These are phyloP conservation scores for Magnolia kwangsiensis DNA, from an alignment of 164 flowering plant genomes.

Conservation along the genomic window DNA sequence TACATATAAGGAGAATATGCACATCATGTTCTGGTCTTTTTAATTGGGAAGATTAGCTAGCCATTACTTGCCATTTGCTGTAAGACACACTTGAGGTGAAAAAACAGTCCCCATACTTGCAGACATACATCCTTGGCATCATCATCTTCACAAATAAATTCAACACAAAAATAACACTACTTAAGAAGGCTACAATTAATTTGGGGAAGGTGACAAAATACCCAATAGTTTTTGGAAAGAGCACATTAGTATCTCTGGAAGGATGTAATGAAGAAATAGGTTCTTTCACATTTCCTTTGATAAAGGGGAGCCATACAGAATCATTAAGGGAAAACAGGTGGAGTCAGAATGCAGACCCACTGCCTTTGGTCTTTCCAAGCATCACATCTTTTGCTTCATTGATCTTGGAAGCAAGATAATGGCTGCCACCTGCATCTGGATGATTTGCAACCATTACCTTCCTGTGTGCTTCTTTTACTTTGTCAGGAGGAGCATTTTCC, in stretches of 20 bases:
- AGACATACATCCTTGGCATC: no score
- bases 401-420: slow-evolving; percentile 77
- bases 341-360: slow-evolving; percentile 63
- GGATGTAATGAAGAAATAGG: background rate
- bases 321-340: background rate
- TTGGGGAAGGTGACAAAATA: background rate
- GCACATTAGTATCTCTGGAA: background rate
- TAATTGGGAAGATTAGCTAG: no score
- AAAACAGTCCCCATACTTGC: no score
- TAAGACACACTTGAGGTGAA: no score
- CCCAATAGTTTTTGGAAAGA: background rate
- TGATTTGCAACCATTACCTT: slow-evolving; percentile 88
- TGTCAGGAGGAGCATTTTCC: slow-evolving; percentile 56
- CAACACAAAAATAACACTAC: no score
- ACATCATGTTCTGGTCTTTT: no score
- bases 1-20: no score
- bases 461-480: slow-evolving; percentile 82
- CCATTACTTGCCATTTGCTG: no score
- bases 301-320: background rate
- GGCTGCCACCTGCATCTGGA: slow-evolving; percentile 93
- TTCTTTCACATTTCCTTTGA: background rate
- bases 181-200: background rate
- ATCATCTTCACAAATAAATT: no score
- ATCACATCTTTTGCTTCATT: slow-evolving; percentile 84
- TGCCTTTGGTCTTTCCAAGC: slow-evolving; percentile 57